Evolutionary conservation across 2,329 filamentous ascomycete species (phyloP), one percentile per base, ranked within the genome.

Genomic region (Scedosporium dehoogii): DNA sequence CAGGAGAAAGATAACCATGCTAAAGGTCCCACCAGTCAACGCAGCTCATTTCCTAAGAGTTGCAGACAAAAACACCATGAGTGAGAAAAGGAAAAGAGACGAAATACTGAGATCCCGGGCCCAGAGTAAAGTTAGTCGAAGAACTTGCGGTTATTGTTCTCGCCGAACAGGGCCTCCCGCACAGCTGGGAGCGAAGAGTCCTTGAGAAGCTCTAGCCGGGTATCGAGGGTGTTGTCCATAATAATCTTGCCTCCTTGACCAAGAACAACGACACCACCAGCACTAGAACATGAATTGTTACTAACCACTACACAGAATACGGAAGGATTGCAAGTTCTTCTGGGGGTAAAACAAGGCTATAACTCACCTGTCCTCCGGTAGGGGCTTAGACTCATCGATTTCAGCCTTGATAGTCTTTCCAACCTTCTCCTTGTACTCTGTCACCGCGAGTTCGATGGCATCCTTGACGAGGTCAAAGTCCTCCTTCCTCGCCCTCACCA

Each of bases 181-280:
- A 99, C 87, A 55, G 86, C 86, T 14, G 94, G 94, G 63, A 97
- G 84, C 60, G 91, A 90, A 68, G 90, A 89, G 63, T 88, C 87
- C 77, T 96, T 89, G 67, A 97, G 85, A 65, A 97, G 81, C 71
- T 84, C 85, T 75, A 99, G 81, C 68, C 94, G 87, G 73, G 96
- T 90, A 74, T 97, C 94, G 69, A 97, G 90, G 62, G 94, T 97
- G 81, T 99, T 97, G 84, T 97, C 92, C 76, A 99, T 93, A 71
- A 96, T 92, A 73, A 99, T 97, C 83, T 93, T 97, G 73, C 94
- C 94, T 67, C 82, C 82, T 68, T 89, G 88, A 67, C 92, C 91
- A 62, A 96, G 77, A 67, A 99, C 86, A 63, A 84, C 74, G 63
- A 96, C 82, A 70, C 94, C 94, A 64, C 94, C 94, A 64, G 92